These are phyloP conservation scores for Metschnikowia colocasiae DNA, from an alignment of 805 yeast genomes.

Conservation along the genomic window DNA sequence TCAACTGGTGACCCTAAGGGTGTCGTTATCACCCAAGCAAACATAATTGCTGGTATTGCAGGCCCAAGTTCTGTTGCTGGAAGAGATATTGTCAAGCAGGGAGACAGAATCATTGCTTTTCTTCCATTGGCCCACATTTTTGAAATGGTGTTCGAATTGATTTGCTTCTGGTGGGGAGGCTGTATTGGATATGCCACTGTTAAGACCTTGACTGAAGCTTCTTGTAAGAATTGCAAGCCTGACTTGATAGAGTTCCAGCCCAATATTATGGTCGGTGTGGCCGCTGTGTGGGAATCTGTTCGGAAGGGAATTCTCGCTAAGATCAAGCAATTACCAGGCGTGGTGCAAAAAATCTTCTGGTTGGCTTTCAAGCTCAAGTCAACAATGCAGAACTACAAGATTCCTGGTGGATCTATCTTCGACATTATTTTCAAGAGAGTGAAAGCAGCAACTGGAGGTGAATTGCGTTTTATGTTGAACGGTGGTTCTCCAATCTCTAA, in stretches of 20 bases:
- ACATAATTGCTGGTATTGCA: constrained; percentile 78
- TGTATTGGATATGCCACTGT: constrained; percentile 86
- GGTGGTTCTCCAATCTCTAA: constrained; percentile 90
- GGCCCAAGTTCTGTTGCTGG: constrained; percentile 71
- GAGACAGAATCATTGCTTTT: constrained; percentile 79
- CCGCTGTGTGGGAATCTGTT: constrained; percentile 96
- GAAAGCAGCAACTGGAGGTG: constrained; percentile 93
- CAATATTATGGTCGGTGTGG: constrained; percentile 95
- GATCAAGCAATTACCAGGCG: constrained; percentile 59
- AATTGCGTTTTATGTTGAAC: constrained; percentile 65
- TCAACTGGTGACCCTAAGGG: constrained; percentile 86
- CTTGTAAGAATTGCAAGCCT: constrained; percentile 80
- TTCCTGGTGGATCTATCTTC: constrained; percentile 71
- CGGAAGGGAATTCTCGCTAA: constrained; percentile 87
- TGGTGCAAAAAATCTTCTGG: constrained; percentile 85
- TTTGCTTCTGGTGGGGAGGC: constrained; percentile 85
- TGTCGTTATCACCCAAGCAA: constrained; percentile 63
- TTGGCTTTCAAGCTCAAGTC: constrained; percentile 72
- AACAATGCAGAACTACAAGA: constrained; percentile 55
- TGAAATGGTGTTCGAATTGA: constrained; percentile 83
- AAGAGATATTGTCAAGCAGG: constrained; percentile 43
- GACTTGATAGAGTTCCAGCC: constrained; percentile 87
- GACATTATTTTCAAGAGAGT: constrained; percentile 85
- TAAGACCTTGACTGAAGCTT: constrained; percentile 80
- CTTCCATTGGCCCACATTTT: constrained; percentile 96